Evolutionary conservation across 169 alveolate species (phyloP), one percentile per base, ranked within the genome.

Genomic region (Plasmodium gonderi): DNA sequence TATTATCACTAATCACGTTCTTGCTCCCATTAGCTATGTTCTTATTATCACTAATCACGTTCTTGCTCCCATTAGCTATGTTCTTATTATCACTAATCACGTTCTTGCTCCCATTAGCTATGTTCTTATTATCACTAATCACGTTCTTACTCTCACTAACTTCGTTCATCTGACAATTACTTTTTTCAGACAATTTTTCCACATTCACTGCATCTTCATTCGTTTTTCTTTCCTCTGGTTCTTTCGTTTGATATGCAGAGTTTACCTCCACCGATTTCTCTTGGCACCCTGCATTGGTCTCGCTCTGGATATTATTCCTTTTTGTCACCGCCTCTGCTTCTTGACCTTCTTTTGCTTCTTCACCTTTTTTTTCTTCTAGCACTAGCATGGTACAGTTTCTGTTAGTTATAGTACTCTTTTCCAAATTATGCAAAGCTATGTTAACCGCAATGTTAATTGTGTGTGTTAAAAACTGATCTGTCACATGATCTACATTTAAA

Each of bases 391-490:
- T n/a, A n/a, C n/a, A n/a, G n/a, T n/a, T n/a, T n/a, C n/a, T n/a
- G n/a, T n/a, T n/a, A 14, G 42, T n/a, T 23, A 80, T 47, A 65
- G 60, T 38, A 74, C 31, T 60, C 51, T 78, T 80, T 20, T 69
- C 47, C 44, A 78, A 49, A 54, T 80, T 80, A 33, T 80, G 80
- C 67, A 80, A 26, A 80, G 94, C 94, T 72, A 90, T 90, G 40
- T 47, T 80, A 51, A 90, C 91, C 23, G 94, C 69, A 49, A 90
- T 79, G 40, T 47, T 80, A 80, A 90, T 69, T 12, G 87, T 20
- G 33, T 79, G 91, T 11, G 51, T 20, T 8, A 80, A 72, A 54
- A 90, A 90, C 23, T 74, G 78, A 14, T 90, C 91, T 47, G 60
- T 90, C 11, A 11, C 7, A 33, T 90, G 81, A 79, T 90, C 94